Base-by-base conservation (phyloP, 805 yeast species). In the Candida montana region DNA sequence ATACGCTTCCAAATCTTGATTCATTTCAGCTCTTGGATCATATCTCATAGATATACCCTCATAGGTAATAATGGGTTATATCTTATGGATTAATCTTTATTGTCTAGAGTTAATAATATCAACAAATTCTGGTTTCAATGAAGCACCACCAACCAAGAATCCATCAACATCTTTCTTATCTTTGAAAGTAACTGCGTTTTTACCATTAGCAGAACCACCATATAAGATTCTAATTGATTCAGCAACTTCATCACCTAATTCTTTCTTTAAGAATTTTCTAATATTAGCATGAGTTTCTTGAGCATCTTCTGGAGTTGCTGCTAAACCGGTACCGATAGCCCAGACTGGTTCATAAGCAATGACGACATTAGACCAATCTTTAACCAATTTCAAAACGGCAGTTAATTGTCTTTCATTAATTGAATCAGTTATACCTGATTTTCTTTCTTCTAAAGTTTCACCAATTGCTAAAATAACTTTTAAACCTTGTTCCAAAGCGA, bases 291-390 rank as follows among this genome's bases (percentile, higher is more conserved):
- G 99, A 61, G 93, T 87, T 54, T 82, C 88, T 75, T 93, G 96
- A 55, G 99, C 99, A 65, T 93, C 99, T 55, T 84, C 86, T 55
- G 99, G 89, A 57, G 99, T 93, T 49, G 99, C 98, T 59, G 98
- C 96, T 63, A 93, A 80, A 64, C 99, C 99, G 57, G 98, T 90
- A 68, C 99, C 99, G 59, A 93, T 93, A 59, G 99, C 99, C 99
- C 99, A 93, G 55, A 93, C 96, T 59, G 99, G 99, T 75, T 93
- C 99, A 74, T 93, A 93, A 61, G 99, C 99, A 67, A 93, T 72
- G 53, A 93, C 98, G 54, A 93, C 75, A 68, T 85, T 76, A 51
- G 83, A 59, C 98, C 98, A 91, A 81, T 90, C 97, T 59, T 65
- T 60, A 50, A 88, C 81, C 48, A 82, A 73, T 64, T 79, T 83